These are phyloP conservation scores for Leishmania aethiopica DNA, from an alignment of 208 protist genomes.

Conservation along the genomic window DNA sequence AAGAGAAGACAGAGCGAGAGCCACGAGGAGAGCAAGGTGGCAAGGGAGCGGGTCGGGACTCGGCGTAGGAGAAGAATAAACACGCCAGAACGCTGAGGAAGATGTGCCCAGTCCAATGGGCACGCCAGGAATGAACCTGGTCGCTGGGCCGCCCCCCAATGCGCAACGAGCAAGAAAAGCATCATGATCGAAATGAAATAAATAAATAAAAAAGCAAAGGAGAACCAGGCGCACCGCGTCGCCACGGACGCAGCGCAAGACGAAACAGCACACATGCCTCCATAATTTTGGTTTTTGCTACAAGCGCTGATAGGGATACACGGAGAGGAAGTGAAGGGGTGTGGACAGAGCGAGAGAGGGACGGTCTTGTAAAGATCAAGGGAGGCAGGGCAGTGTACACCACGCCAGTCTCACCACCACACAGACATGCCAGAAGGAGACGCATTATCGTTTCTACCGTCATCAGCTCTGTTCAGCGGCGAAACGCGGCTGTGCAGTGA, in stretches of 20 bases:
- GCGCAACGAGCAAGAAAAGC: too few species aligned
- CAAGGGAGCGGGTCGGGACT: neutral
- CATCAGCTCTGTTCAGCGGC: neutral
- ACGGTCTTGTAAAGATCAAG: neutral
- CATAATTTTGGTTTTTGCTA: neutral
- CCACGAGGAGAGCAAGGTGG: neutral
- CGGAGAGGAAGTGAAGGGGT: neutral
- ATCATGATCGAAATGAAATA: neutral
- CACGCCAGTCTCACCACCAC: neutral
- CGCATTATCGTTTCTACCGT: neutral
- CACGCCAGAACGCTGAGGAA: neutral
- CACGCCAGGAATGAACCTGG: too few species aligned
- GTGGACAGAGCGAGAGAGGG: neutral
- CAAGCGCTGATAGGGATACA: neutral
- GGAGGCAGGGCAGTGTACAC: neutral
- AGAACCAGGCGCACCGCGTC: neutral
- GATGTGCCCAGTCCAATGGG: neutral
- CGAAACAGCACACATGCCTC: neutral
- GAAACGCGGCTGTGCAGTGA: neutral
- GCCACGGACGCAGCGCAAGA: neutral
- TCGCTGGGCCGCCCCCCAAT: neutral
- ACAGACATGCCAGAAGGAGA: neutral
- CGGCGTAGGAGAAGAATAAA: neutral
- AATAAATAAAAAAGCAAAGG: neutral
- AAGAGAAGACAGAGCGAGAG: neutral